Evolutionary conservation across 495 filamentous ascomycete species (phyloP).

Genomic region (Halenospora varia): DNA sequence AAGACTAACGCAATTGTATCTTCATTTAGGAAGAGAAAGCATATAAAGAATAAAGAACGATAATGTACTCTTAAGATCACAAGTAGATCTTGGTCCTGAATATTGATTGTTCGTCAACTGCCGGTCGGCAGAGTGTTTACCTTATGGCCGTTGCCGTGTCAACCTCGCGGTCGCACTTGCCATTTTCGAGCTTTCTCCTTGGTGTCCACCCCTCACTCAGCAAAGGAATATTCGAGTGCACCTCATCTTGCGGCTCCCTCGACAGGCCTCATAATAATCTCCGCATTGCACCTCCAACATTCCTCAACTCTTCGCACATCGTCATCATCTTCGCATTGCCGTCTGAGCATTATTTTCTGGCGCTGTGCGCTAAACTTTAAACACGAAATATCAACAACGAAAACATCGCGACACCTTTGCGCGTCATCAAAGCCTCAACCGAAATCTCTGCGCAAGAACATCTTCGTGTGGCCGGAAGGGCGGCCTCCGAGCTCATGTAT

Average conservation of each 20-base stretch:
- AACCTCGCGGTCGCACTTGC: neutral
- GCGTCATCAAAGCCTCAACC: neutral
- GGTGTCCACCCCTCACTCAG: neutral
- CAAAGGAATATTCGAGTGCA: neutral
- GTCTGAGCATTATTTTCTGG: neutral
- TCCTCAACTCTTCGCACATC: conserved; percentile 4
- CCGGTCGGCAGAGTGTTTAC: neutral
- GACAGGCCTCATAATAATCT: conserved; percentile 11
- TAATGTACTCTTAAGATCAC: no score
- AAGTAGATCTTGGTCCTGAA: no score
- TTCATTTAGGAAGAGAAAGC: no score
- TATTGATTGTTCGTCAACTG: no score
- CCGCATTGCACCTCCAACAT: conserved; percentile 8
- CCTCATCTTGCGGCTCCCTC: conserved; percentile 10
- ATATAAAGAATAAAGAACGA: no score
- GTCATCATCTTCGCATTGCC: conserved; percentile 4
- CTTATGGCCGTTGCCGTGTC: neutral
- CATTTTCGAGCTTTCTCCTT: neutral
- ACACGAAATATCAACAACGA: neutral
- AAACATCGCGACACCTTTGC: neutral
- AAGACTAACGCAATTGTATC: no score
- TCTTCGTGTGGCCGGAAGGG: conserved; percentile 10
- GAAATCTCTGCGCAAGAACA: conserved; percentile 1
- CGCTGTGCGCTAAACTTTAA: conserved; percentile 15
- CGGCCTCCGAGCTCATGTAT: conserved; percentile 16